phyloP scores from a whole-genome alignment of 106 monocot genomes.

The Allium cepa region DNA sequence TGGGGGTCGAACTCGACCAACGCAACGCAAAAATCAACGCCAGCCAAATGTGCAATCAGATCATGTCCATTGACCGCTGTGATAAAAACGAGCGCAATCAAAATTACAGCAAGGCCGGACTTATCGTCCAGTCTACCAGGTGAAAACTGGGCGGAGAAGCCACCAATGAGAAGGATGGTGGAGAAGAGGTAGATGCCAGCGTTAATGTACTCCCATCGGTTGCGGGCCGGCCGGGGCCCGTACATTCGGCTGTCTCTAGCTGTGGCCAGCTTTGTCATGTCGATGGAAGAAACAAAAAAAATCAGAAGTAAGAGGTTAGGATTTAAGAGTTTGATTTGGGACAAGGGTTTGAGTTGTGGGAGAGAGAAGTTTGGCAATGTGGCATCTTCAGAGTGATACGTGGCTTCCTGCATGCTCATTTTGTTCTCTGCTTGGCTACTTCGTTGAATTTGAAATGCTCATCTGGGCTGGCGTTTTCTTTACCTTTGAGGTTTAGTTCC shows the following conservation, averaged over 20 bases:
- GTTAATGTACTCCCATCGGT: constrained; percentile 86
- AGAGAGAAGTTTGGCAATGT: too few relatives aligned
- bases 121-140: not conserved
- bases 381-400: too few relatives aligned
- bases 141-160: constrained; percentile 38
- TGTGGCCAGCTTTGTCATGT: constrained; percentile 85
- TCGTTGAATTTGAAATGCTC: too few relatives aligned
- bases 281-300: not conserved
- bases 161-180: constrained; percentile 29
- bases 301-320: not conserved
- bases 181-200: constrained; percentile 51
- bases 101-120: constrained; percentile 49
- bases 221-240: constrained; percentile 32
- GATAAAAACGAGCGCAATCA: constrained; percentile 38
- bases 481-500: too few relatives aligned
- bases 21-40: constrained; percentile 52
- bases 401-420: too few relatives aligned
- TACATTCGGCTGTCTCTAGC: constrained; percentile 62
- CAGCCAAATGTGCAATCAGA: constrained; percentile 60
- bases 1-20: constrained; percentile 47
- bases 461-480: too few relatives aligned
- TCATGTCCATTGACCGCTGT: constrained; percentile 54
- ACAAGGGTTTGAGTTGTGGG: too few relatives aligned
- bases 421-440: too few relatives aligned
- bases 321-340: not conserved